Conservation (phyloP, 306 rosid species). For the Rubus parviflorus region DNA sequence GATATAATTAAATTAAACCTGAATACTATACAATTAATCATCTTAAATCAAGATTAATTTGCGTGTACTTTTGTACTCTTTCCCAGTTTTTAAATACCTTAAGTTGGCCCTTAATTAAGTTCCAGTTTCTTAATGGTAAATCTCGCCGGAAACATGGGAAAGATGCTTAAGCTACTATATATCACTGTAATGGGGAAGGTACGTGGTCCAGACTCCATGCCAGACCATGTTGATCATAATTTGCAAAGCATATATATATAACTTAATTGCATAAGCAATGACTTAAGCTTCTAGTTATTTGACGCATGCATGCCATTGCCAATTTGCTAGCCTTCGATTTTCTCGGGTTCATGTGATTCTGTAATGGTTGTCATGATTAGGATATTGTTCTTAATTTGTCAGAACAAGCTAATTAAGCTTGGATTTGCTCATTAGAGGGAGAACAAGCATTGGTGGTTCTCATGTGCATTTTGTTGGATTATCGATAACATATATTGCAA, state of each 20-base stretch:
- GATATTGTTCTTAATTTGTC: slow-evolving; percentile 31
- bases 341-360: slow-evolving; percentile 27
- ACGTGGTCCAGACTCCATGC: background rate
- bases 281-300: slow-evolving; percentile 18
- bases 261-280: slow-evolving; percentile 10
- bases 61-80: slow-evolving; percentile 15
- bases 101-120: too few relatives aligned
- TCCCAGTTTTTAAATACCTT: background rate
- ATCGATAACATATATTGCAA: background rate
- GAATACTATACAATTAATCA: background rate
- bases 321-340: slow-evolving; percentile 21
- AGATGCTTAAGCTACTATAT: background rate
- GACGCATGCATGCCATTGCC: slow-evolving; percentile 42
- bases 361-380: slow-evolving; percentile 32
- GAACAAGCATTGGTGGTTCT: slow-evolving; percentile 18
- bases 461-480: slow-evolving; percentile 45
- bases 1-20: background rate
- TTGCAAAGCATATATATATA: background rate
- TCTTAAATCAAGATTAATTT: slow-evolving; percentile 19
- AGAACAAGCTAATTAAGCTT: slow-evolving; percentile 4
- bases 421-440: slow-evolving; percentile 5
- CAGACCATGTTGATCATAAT: slow-evolving; percentile 23
- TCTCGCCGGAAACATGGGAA: slow-evolving; percentile 4
- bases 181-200: slow-evolving; percentile 13
- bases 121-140: slow-evolving; percentile 23